Evolutionary conservation across 129 eudicot species (phyloP).

Genomic region (carrot (Daucus carota)): DNA sequence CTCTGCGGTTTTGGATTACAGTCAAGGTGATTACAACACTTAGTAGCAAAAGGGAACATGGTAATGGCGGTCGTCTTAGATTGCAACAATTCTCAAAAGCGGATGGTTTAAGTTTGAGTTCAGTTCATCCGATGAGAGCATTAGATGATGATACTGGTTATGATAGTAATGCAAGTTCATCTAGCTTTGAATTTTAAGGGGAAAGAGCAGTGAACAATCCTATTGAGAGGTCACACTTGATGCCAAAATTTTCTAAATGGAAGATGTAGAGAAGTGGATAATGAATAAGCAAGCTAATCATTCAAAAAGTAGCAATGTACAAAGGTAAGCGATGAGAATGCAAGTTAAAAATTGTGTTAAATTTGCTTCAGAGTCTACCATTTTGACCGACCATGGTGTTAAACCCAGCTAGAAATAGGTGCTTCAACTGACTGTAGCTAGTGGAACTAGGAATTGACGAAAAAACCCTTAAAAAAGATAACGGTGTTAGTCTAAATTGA

Average conservation of each 20-base stretch:
- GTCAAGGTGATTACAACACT: constrained; percentile 33
- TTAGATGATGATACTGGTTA: constrained; percentile 84
- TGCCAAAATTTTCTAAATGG: constrained; percentile 91
- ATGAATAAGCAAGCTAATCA: constrained; percentile 46
- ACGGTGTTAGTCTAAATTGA: too few relatives aligned
- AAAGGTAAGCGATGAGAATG: constrained; percentile 29
- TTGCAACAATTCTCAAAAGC: constrained; percentile 36
- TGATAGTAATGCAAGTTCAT: constrained; percentile 52
- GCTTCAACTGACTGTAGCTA: too few relatives aligned
- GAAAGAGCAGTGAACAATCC: constrained; percentile 51
- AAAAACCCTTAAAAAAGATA: too few relatives aligned
- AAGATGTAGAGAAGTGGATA: constrained; percentile 98
- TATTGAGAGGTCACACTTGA: constrained; percentile 40
- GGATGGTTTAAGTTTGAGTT: constrained; percentile 56
- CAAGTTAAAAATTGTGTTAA: constrained; percentile 25
- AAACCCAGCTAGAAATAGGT: too few relatives aligned
- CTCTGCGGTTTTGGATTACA: constrained; percentile 13
- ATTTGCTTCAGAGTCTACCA: constrained; percentile 50
- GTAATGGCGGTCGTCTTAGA: constrained; percentile 23
- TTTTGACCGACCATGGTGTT: too few relatives aligned
- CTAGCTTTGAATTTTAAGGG: constrained; percentile 86
- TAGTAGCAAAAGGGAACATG: constrained; percentile 22
- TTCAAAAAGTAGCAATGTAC: constrained; percentile 29
- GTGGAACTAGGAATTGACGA: too few relatives aligned
- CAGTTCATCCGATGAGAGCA: constrained; percentile 63